Base-by-base conservation (phyloP, 352 stramenopile species). In the Phytopythium helicoides region DNA sequence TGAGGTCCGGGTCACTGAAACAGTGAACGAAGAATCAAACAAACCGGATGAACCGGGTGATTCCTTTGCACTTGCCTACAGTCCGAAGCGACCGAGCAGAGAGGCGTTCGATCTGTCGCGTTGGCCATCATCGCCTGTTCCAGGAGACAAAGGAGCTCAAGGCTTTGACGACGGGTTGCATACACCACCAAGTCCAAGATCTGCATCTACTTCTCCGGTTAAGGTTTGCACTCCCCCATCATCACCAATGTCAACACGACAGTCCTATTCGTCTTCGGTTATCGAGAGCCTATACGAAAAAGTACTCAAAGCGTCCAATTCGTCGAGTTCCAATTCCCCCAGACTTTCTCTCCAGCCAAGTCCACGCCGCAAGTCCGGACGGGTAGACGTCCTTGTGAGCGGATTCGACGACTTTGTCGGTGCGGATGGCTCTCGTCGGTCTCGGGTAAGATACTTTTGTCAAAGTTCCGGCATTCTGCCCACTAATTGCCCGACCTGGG, bases 361-460 rank as follows among this genome's bases (percentile, higher is more conserved):
- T 50, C 54, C 54, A 12, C 47, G 54, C 9, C 52, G 49, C 18
- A 35, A 59, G 23, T 1, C 7, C 3, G 22, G 14, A 11, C 19
- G 23, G 4, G 35, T 48, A 8, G 48, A 52, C 4, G 18, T 42
- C 6, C 39, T 40, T 22, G 52, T 37, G 26, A 60, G 66, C 23
- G 62, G 54, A 9, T 70, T 79, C 47, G 62, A 68, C 28, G 64
- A 69, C 19, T 76, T 73, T 35, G 49, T 63, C 4, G 40, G 18
- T 10, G 51, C 14, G 35, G 47, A 51, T 6, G 22, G 33, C 21
- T 11, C 37, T n/a, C 38, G 14, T 1, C 7, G 14, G 31, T 8
- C 38, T 21, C 49, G 50, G 39, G 51, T 28, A 10, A 10, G 39
- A 45, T 11, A 1, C 16, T 3, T 18, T 1, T 15, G 23, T 36